phyloP scores from a whole-genome alignment of 805 yeast genomes.

The Kluyveromyces aestuarii region DNA sequence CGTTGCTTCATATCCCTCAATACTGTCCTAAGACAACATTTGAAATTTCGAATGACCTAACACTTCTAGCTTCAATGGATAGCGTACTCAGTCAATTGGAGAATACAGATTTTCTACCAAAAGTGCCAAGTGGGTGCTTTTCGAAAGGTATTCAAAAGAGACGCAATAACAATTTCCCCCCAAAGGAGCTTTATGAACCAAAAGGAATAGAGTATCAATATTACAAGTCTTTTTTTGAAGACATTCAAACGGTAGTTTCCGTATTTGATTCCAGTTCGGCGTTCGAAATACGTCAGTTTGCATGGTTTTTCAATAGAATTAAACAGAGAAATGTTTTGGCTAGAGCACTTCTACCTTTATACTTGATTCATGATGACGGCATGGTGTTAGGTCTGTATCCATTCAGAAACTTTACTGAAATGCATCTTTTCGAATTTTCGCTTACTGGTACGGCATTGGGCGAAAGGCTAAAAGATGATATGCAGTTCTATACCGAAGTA shows the following conservation, averaged over 20 bases:
- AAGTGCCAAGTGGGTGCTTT: conserved; percentile 31
- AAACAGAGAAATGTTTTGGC: conserved; percentile 37
- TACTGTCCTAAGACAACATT: neutral
- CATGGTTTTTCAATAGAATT: conserved; percentile 26
- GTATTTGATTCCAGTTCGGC: conserved; percentile 24
- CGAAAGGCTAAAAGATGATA: conserved; percentile 1
- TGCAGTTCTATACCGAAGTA: neutral
- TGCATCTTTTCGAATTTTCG: conserved; percentile 36
- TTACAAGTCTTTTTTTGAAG: conserved; percentile 27
- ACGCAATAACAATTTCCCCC: conserved; percentile 41
- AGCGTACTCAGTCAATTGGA: neutral
- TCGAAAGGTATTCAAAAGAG: conserved; percentile 40
- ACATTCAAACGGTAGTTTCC: conserved; percentile 30
- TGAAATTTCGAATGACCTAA: neutral
- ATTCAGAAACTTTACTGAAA: conserved; percentile 30
- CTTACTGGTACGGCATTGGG: conserved; percentile 8
- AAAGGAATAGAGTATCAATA: conserved; percentile 23
- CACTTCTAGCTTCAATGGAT: neutral
- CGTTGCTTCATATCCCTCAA: conserved; percentile 11
- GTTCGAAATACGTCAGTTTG: conserved; percentile 26
- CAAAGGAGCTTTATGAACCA: conserved; percentile 26
- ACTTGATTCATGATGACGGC: conserved; percentile 52
- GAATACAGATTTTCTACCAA: neutral
- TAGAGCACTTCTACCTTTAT: conserved; percentile 54
- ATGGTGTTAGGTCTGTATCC: conserved; percentile 44